A percentile compares a stretch with the other conserved stretches of the same genome.
Conservation (phyloP, 257 asterid genomes). For the Anisodus acutangulus region DNA sequence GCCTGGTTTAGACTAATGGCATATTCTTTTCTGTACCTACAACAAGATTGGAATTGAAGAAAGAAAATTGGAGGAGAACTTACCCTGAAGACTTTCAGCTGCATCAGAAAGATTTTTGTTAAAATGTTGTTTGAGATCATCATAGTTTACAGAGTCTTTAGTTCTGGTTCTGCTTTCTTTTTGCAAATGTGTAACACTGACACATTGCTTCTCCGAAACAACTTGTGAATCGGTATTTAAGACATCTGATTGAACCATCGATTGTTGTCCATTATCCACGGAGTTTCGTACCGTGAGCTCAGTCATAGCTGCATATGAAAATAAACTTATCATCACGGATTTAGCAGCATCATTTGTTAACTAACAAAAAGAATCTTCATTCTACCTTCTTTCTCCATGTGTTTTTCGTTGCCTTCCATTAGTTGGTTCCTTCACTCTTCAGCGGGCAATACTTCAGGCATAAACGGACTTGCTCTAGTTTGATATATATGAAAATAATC, state of each 20-base stretch:
- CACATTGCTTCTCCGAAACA: slow-evolving; percentile 23
- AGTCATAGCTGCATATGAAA: neutral
- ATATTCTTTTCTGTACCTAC: neutral
- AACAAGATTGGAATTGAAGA: neutral
- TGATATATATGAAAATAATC: slow-evolving; percentile 10
- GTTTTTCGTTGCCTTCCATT: neutral
- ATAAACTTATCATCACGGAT: neutral
- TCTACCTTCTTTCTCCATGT: neutral
- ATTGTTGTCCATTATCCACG: neutral
- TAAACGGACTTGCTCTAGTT: slow-evolving; percentile 38
- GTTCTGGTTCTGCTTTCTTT: slow-evolving; percentile 27
- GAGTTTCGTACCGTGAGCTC: neutral
- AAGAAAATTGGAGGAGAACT: neutral
- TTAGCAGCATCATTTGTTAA: neutral
- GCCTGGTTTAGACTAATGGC: neutral
- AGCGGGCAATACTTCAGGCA: slow-evolving; percentile 41
- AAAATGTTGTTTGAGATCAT: slow-evolving; percentile 26
- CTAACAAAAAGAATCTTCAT: neutral
- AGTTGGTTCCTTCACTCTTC: slow-evolving; percentile 25
- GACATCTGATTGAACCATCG: neutral
- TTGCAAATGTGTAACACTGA: neutral
- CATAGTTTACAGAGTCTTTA: slow-evolving; percentile 4
- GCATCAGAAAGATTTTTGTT: slow-evolving; percentile 24
- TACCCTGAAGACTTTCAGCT: slow-evolving; percentile 25
- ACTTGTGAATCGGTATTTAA: neutral